Percentiles rank a stretch among this genome's conserved stretches.
phyloP scores from a whole-genome alignment of 2,329 filamentous ascomycete genomes.

The Bipolaris oryzae region DNA sequence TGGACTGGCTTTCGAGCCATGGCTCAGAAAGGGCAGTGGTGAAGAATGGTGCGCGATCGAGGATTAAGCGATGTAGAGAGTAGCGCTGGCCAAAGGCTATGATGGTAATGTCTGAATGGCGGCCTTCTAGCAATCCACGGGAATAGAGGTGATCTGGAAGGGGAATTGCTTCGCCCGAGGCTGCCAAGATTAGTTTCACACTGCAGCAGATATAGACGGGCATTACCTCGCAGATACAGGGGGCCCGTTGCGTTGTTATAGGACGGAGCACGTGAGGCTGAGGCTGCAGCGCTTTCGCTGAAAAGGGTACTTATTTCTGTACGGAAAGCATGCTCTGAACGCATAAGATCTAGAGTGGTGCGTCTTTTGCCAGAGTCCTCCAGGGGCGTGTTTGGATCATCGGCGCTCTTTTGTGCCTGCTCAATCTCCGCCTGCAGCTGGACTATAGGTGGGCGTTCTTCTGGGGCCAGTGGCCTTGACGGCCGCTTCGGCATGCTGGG shows the following conservation, averaged over 20 bases:
- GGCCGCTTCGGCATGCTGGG: conserved; percentile 38
- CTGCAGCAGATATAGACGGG: no score
- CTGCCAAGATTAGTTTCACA: conserved; percentile 28
- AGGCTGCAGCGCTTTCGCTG: conserved; percentile 47
- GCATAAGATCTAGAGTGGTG: conserved; percentile 34
- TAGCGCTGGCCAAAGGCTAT: conserved; percentile 60
- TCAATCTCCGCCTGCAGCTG: conserved; percentile 47
- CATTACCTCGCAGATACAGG: conserved; percentile 41
- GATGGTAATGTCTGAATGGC: conserved; percentile 61
- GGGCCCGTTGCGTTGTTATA: conserved; percentile 49
- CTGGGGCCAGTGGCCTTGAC: conserved; percentile 34
- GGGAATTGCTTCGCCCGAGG: conserved; percentile 47
- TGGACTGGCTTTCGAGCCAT: conserved; percentile 61
- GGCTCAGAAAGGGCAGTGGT: conserved; percentile 60
- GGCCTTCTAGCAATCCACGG: conserved; percentile 58
- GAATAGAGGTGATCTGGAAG: conserved; percentile 60
- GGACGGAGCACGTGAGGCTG: conserved; percentile 50
- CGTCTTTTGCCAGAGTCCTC: conserved; percentile 35
- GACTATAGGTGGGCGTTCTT: conserved; percentile 36
- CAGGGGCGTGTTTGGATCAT: conserved; percentile 54
- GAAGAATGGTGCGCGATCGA: conserved; percentile 64
- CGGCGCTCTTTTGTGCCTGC: conserved; percentile 55
- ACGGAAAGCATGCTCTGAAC: conserved; percentile 49
- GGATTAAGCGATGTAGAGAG: conserved; percentile 60
- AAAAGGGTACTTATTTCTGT: conserved; percentile 55